These are phyloP conservation scores for Hypoxylon sp. DNA, from an alignment of 2,329 filamentous ascomycete species.

Conservation along the genomic window DNA sequence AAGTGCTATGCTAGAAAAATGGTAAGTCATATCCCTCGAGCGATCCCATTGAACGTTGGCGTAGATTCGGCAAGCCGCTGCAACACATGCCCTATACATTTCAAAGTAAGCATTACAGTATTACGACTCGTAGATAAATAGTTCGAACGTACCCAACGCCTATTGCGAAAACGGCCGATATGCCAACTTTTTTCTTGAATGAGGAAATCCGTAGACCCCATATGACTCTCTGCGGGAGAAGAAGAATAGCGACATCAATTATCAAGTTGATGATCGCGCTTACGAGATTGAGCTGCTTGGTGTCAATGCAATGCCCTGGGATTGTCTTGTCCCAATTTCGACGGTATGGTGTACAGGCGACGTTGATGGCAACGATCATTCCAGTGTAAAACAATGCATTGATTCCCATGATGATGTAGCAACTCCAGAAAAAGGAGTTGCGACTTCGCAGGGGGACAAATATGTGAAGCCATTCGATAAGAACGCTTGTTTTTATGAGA, in stretches of 20 bases:
- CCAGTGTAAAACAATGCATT: conserved; percentile 15
- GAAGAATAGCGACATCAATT: conserved; percentile 23
- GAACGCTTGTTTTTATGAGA: neutral
- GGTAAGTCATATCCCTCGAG: too few species aligned
- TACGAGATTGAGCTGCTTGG: conserved; percentile 24
- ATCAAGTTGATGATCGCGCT: conserved; percentile 31
- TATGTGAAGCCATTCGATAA: neutral
- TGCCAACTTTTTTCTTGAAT: conserved; percentile 20
- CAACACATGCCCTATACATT: too few species aligned
- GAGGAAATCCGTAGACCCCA: conserved; percentile 20
- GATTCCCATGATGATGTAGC: conserved; percentile 24
- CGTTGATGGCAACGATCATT: conserved; percentile 13
- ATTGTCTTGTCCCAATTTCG: conserved; percentile 35
- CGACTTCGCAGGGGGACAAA: neutral
- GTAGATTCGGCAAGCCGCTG: too few species aligned
- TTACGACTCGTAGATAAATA: too few species aligned
- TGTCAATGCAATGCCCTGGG: conserved; percentile 28
- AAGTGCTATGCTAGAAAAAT: too few species aligned
- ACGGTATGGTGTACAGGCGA: conserved; percentile 26
- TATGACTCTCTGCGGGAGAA: conserved; percentile 25
- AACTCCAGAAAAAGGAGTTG: conserved; percentile 17
- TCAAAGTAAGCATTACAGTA: too few species aligned
- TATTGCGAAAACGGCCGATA: conserved; percentile 23
- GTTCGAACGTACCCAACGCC: conserved; percentile 32
- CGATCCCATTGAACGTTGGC: too few species aligned